Evolutionary conservation across 148 eudicot species (phyloP), one percentile per base, ranked within the genome.

Genomic region (Arbutus unedo): DNA sequence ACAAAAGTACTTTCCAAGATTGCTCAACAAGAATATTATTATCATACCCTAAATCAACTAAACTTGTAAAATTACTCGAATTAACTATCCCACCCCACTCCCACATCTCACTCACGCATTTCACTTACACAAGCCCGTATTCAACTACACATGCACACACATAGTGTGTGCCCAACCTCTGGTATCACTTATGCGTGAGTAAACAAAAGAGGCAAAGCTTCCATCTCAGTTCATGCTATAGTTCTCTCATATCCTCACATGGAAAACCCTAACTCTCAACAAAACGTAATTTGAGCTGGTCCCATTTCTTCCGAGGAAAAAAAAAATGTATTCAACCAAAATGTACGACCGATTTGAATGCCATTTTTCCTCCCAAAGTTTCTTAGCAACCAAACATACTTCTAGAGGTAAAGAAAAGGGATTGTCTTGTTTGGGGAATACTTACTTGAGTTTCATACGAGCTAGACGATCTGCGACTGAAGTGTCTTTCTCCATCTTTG

Each of bases 381-480:
- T 10, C 9, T 76, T 38, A 25, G 78, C 14, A 49, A 21, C 56
- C 56, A 49, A 49, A 49, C 16, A 10, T 25, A 48, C 11, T 62
- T 62, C 68, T 23, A n/a, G 11, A 57, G 18, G 13, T 8, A 66
- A 25, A 6, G 23, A 56, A 8, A 9, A 48, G 3, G 25, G 9
- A n/a, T 11, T 74, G 75, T 19, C 4, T 19, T 21, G 13, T 16
- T 10, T 19, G 2, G 14, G 16, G 55, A 8, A 6, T 13, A 75
- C 84, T 8, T 85, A 93, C 98, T 94, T 96, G 95, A 88, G 81
- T 90, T 88, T 92, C 98, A 96, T 94, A 38, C 98, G 96, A 80
- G 98, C 93, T 74, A 96, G 93, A 72, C 96, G 98, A 85, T 91
- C 98, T 67, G 98, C 95, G 73, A 91, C 94, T 54, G 98, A 96